These are phyloP conservation scores for Alternaria sp. DNA, from an alignment of 2,329 filamentous ascomycete genomes.

Conservation along the genomic window DNA sequence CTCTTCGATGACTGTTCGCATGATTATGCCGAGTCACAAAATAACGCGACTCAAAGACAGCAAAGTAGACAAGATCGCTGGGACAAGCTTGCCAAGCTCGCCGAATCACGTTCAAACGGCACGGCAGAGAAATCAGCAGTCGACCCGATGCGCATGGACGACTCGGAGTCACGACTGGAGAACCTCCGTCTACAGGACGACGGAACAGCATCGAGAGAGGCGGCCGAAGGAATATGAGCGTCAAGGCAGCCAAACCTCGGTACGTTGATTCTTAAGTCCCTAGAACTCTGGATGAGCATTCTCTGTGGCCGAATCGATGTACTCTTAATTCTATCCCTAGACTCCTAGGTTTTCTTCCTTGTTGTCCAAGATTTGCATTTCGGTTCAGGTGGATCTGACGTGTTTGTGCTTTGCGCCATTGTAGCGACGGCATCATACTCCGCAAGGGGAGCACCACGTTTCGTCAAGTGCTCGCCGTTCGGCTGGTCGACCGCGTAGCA, in stretches of 20 bases:
- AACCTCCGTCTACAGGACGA: slow-evolving; percentile 90
- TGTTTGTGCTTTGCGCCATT: slow-evolving; percentile 50
- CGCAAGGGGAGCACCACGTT: slow-evolving; percentile 47
- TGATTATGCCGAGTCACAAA: slow-evolving; percentile 96
- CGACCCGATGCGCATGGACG: slow-evolving; percentile 66
- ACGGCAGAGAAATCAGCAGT: slow-evolving; percentile 51
- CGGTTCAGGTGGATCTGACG: slow-evolving; percentile 52
- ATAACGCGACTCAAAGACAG: slow-evolving; percentile 85
- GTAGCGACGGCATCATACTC: slow-evolving; percentile 51
- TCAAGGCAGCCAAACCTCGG: slow-evolving; percentile 52
- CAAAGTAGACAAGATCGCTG: slow-evolving; percentile 84
- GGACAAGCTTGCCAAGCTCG: slow-evolving; percentile 84
- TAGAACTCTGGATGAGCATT: slow-evolving; percentile 51
- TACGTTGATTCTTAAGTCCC: slow-evolving; percentile 56
- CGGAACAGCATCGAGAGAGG: slow-evolving; percentile 49
- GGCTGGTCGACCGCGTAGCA: slow-evolving; percentile 51
- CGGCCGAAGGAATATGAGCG: slow-evolving; percentile 54
- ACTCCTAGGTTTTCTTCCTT: slow-evolving; percentile 45
- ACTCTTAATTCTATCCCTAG: slow-evolving; percentile 55
- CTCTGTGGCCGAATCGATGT: slow-evolving; percentile 53
- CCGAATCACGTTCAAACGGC: slow-evolving; percentile 70
- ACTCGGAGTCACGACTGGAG: slow-evolving; percentile 85
- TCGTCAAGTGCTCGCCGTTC: slow-evolving; percentile 45
- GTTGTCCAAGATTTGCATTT: slow-evolving; percentile 47
- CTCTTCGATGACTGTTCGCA: slow-evolving; percentile 98